Evolutionary conservation across 2,329 filamentous ascomycete genomes (phyloP), one percentile per base, ranked within the genome.

Genomic region (Neurospora sp.): DNA sequence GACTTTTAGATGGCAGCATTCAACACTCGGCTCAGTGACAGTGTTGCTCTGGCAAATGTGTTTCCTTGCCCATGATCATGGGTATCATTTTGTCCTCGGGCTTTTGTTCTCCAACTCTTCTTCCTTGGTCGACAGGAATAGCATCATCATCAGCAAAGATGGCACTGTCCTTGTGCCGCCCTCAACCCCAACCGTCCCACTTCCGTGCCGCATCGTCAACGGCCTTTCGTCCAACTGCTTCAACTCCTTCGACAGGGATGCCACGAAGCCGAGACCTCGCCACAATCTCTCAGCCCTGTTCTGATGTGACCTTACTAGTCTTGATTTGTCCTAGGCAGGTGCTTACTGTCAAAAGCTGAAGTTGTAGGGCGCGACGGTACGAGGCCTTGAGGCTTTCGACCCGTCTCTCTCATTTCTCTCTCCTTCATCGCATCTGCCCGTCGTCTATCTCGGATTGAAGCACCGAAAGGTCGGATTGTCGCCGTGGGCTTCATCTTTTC

Each of bases 61-160:
- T 19, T 19, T 19, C 19, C 19, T 7, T 15, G 13, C 5, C 13
- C 38, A 40, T 40, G 1, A 39, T 0, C 0, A 7, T 3, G 11
- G 11, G 11, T 1, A 4, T 5, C 11, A 15, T 15, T 6, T 13
- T 39, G 0, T 2, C 4, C 40, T n/a, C 1, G 6, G 40, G 1
- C 40, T 9, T 9, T 43, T n/a, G 2, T 8, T 52, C 33, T 33
- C 33, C 1, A 33, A 6, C 33, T 33, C 33, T 33, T 6, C 33
- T 33, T 33, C 33, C 11, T 40, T 40, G 11, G 39, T 40, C 13
- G 13, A 40, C 43, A 2, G 3, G 13, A 58, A 58, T 58, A 58
- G 23, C 13, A 58, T 58, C 23, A 58, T 58, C 46, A 9, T 23
- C 19, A 23, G 23, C 46, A 58, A 17, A 33, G 1, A 58, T 58